Base-by-base conservation (phyloP, 2,329 filamentous ascomycete genomes). In the Zasmidium cellare region DNA sequence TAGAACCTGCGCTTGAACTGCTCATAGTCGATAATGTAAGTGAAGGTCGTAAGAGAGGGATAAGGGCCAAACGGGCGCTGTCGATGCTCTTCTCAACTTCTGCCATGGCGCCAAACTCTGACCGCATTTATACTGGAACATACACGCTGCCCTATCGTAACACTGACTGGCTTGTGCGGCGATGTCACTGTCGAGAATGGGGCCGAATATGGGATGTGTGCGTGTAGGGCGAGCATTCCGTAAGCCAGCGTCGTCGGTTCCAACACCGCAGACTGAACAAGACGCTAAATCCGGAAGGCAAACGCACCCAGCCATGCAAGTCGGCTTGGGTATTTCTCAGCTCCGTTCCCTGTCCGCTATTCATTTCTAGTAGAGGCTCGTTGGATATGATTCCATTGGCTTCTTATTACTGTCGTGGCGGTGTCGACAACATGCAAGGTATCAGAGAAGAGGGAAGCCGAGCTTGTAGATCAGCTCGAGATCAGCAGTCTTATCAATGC, bases 11-110 rank as follows among this genome's bases (percentile, higher is more conserved):
- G 20, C 19, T 45, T 24, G 50, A 24, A 20, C 25, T 12, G 46
- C 46, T 55, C 52, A 59, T 55, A 38, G 19, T 45, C 16, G 35
- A 41, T 41, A n/a, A 16, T 18, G 35, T 18, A 14, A 41, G 35
- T 16, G 35, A n/a, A 18, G 35, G 16, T 9, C 11, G 5, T 14
- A 41, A 18, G 35, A 41, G 35, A 41, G 35, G 35, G 35, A 41
- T 41, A 14, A 41, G 35, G 11, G 35, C 11, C 12, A 41, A 14
- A 3, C 11, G 11, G 35, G 35, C 12, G 35, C n/a, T 41, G 7
- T 41, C 35, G 35, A 18, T 41, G 16, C 35, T 41, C 12, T 18
- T 41, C n/a, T 41, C n/a, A 18, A 41, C 12, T 41, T 41, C 35
- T 14, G 35, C 35, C 35, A 41, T 41, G 16, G 35, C 35, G 35